phyloP scores from a whole-genome alignment of 306 rosid genomes.

The Rosa rugosa region DNA sequence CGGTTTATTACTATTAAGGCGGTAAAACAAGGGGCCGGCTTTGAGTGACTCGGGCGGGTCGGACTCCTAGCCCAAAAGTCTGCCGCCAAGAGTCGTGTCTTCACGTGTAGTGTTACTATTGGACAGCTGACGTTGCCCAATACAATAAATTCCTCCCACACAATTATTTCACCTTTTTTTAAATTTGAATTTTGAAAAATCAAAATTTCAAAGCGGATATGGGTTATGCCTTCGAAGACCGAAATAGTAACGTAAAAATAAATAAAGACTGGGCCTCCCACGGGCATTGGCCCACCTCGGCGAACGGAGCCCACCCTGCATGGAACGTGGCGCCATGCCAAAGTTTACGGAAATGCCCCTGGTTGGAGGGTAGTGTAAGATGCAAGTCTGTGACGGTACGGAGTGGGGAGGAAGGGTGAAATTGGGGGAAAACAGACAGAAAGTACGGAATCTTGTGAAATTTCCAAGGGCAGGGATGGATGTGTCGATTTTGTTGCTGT shows the following conservation, averaged over 20 bases:
- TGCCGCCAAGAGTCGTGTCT: constrained; percentile 30
- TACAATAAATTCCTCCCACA: constrained; percentile 7
- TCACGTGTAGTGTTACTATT: constrained; percentile 35
- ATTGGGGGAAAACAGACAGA: neutral
- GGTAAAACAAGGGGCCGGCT: constrained; percentile 1
- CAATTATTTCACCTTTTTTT: neutral
- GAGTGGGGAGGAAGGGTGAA: neutral
- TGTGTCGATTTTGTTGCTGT: neutral
- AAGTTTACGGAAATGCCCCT: neutral
- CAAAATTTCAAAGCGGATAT: neutral
- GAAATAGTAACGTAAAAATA: neutral
- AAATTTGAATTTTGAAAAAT: constrained; percentile 26
- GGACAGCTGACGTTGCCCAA: constrained; percentile 33
- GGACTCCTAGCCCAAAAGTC: constrained; percentile 11
- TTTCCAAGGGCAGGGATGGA: constrained; percentile 23
- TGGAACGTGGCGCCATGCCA: neutral
- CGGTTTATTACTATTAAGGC: neutral
- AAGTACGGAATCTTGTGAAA: constrained; percentile 41
- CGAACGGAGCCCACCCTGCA: neutral
- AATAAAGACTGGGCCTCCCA: neutral
- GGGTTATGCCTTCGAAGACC: neutral
- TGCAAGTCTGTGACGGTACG: constrained; percentile 14
- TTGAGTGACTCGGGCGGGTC: constrained; percentile 13
- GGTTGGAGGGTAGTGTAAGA: neutral
- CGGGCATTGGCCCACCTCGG: neutral